These are phyloP conservation scores for Monotropa hypopitys DNA, from an alignment of 179 eudicot genomes.

Conservation along the genomic window DNA sequence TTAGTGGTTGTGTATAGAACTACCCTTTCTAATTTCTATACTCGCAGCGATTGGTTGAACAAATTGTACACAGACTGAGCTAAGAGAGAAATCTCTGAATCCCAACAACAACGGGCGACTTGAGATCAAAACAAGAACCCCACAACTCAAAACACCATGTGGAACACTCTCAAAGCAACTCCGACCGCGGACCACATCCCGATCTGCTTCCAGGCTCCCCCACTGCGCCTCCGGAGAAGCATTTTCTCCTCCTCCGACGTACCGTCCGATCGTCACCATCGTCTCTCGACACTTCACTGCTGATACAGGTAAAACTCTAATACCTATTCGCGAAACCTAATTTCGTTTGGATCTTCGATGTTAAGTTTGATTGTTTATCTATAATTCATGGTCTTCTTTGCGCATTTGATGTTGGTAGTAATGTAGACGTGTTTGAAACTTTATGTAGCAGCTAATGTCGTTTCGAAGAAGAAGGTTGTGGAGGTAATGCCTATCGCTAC, in stretches of 20 bases:
- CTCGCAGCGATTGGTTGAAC: background rate
- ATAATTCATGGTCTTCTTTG: background rate
- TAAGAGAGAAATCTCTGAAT: background rate
- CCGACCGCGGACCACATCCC: slow-evolving; percentile 27
- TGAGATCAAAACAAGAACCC: slow-evolving; percentile 17
- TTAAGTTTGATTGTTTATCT: background rate
- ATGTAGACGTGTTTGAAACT: background rate
- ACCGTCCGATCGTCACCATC: slow-evolving; percentile 12
- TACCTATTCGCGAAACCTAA: background rate
- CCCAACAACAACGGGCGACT: slow-evolving; percentile 16
- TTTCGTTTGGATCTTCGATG: background rate
- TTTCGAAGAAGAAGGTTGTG: slow-evolving; percentile 36
- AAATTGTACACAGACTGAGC: background rate
- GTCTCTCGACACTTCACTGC: slow-evolving; percentile 35
- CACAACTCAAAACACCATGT: slow-evolving; percentile 33
- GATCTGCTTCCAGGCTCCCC: slow-evolving; percentile 20
- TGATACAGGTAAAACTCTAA: slow-evolving; percentile 27
- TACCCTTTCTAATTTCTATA: background rate
- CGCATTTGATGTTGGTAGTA: background rate
- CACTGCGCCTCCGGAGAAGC: slow-evolving; percentile 15
- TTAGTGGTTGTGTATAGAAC: no score
- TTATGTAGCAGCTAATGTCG: slow-evolving; percentile 25
- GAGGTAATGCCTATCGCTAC: slow-evolving; percentile 89
- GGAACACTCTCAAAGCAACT: slow-evolving; percentile 40
- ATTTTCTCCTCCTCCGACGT: slow-evolving; percentile 12